These are phyloP conservation scores for Ascocoryne sarcoides DNA, from an alignment of 2,329 filamentous ascomycete genomes.

Conservation along the genomic window DNA sequence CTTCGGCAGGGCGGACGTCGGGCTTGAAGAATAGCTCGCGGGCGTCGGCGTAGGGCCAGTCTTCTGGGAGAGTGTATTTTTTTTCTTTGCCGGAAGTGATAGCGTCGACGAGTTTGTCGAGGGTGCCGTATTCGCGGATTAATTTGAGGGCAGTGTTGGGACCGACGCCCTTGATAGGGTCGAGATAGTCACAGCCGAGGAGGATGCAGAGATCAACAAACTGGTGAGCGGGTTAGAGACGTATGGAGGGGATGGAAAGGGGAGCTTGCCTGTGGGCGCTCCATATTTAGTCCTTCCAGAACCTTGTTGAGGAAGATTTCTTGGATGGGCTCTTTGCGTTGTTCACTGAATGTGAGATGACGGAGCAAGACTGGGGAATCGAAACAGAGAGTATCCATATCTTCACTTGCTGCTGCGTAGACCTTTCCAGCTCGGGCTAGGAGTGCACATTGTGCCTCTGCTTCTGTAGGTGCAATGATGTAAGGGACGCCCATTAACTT, in stretches of 20 bases:
- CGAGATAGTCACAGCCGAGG: slow-evolving; percentile 94
- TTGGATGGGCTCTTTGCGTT: slow-evolving; percentile 94
- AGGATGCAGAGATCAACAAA: slow-evolving; percentile 98
- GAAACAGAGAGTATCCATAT: slow-evolving; percentile 98
- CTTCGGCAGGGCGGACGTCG: slow-evolving; percentile 74
- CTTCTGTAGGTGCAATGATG: slow-evolving; percentile 91
- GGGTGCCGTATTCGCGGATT: slow-evolving; percentile 80
- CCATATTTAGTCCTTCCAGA: slow-evolving; percentile 80
- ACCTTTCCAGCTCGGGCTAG: slow-evolving; percentile 88
- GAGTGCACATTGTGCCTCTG: slow-evolving; percentile 91
- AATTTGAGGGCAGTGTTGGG: slow-evolving; percentile 87
- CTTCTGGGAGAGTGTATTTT: slow-evolving; percentile 80
- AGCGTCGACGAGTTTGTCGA: slow-evolving; percentile 78
- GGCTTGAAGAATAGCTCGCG: slow-evolving; percentile 87
- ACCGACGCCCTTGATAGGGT: slow-evolving; percentile 90
- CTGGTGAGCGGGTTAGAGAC: too few relatives aligned
- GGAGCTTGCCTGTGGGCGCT: slow-evolving; percentile 65
- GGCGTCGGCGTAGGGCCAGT: slow-evolving; percentile 92
- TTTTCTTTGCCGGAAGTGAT: slow-evolving; percentile 73
- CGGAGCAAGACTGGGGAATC: slow-evolving; percentile 82
- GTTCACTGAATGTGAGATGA: slow-evolving; percentile 94
- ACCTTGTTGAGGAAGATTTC: slow-evolving; percentile 87
- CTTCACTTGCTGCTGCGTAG: slow-evolving; percentile 91
- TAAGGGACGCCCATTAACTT: slow-evolving; percentile 95
- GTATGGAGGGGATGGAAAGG: too few relatives aligned